A percentile compares a stretch with the other conserved stretches of the same genome.
phyloP scores from a whole-genome alignment of 2,329 filamentous ascomycete species.

The Fusarium napiforme region DNA sequence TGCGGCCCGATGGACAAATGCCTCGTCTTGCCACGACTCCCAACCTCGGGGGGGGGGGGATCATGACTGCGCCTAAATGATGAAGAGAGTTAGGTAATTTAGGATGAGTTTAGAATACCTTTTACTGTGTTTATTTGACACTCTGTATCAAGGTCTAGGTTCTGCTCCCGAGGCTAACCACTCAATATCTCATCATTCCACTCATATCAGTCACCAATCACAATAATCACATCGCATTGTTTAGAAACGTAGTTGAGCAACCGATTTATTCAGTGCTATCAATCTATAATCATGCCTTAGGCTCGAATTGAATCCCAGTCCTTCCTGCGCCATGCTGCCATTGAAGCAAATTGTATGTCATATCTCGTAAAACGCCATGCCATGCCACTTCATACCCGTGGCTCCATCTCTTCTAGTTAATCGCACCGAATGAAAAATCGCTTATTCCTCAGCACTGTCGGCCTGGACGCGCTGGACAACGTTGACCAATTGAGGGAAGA shows the following conservation, averaged over 20 bases:
- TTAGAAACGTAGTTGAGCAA: neutral
- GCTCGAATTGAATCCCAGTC: slow-evolving; percentile 26
- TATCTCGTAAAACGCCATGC: slow-evolving; percentile 44
- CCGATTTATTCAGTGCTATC: slow-evolving; percentile 33
- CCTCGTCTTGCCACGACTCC: neutral
- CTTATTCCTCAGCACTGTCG: slow-evolving; percentile 61
- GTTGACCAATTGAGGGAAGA: slow-evolving; percentile 79
- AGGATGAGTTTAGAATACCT: too few relatives aligned
- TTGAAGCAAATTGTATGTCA: slow-evolving; percentile 30
- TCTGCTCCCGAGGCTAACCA: too few relatives aligned
- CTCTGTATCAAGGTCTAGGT: too few relatives aligned
- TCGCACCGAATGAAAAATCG: slow-evolving; percentile 1
- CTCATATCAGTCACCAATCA: neutral
- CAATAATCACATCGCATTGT: neutral
- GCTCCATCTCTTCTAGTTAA: slow-evolving; percentile 24
- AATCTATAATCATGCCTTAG: slow-evolving; percentile 31
- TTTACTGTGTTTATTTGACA: too few relatives aligned
- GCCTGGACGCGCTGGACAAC: slow-evolving; percentile 86
- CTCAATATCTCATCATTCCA: neutral
- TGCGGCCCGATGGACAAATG: neutral
- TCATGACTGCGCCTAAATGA: too few relatives aligned
- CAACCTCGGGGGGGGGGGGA: too few relatives aligned
- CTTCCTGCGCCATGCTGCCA: slow-evolving; percentile 43
- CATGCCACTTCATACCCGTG: slow-evolving; percentile 19
- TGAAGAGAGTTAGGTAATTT: too few relatives aligned